Conservation (phyloP, 768 basidiomycete genomes). For the Scleroderma citrinum region DNA sequence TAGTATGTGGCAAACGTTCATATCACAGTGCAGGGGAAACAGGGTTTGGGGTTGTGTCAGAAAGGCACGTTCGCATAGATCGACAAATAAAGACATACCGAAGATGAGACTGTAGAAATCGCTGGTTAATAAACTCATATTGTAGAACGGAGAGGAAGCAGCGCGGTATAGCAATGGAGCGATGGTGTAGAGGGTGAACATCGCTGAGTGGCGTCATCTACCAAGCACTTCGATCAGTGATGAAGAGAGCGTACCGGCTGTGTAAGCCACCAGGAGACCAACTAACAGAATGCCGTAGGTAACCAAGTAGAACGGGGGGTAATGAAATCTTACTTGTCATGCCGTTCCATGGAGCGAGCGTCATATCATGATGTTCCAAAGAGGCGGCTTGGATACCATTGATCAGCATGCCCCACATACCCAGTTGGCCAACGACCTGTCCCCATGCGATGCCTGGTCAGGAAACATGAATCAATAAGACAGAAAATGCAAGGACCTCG, state of each 20-base stretch:
- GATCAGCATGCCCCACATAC: slow-evolving; percentile 79
- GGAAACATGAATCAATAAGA: not conserved
- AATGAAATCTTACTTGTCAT: slow-evolving; percentile 52
- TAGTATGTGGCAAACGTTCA: slow-evolving; percentile 2
- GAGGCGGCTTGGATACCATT: slow-evolving; percentile 73
- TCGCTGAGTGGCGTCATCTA: slow-evolving; percentile 38
- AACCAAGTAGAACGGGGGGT: too few species aligned
- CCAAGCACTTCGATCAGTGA: not conserved
- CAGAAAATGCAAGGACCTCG: slow-evolving; percentile 39
- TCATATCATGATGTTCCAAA: slow-evolving; percentile 67
- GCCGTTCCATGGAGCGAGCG: slow-evolving; percentile 64
- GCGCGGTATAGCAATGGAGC: slow-evolving; percentile 83
- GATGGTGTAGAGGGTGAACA: slow-evolving; percentile 81
- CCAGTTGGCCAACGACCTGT: slow-evolving; percentile 77
- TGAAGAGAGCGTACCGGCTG: slow-evolving; percentile 25
- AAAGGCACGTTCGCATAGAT: not conserved
- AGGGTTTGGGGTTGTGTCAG: not conserved
- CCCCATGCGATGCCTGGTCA: not conserved
- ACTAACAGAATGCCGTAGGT: slow-evolving; percentile 24
- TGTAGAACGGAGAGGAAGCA: slow-evolving; percentile 82
- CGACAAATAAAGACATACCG: slow-evolving; percentile 26
- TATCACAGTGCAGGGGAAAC: not conserved
- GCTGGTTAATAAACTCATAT: slow-evolving; percentile 78
- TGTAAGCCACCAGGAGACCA: slow-evolving; percentile 50
- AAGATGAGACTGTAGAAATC: slow-evolving; percentile 87